Conservation (phyloP, 2,329 filamentous ascomycete species). For the Trichoderma polysporum region DNA sequence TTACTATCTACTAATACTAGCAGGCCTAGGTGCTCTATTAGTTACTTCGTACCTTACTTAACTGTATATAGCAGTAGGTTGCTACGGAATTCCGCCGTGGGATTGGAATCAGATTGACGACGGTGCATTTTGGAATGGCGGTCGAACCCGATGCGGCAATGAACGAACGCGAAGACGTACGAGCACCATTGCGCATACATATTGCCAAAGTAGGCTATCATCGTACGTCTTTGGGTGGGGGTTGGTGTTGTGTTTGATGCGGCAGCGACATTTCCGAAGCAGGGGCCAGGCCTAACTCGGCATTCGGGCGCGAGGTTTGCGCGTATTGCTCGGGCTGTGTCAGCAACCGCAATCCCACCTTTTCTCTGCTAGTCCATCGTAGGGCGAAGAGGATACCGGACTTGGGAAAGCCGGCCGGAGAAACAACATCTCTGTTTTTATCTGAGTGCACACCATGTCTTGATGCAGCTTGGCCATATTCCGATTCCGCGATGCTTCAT, state of each 20-base stretch:
- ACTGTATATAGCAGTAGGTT: not conserved
- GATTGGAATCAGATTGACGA: not conserved
- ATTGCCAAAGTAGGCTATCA: too few relatives aligned
- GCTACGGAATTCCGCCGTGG: not conserved
- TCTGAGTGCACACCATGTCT: not conserved
- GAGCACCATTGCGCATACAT: too few relatives aligned
- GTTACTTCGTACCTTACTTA: not conserved
- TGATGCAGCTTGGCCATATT: not conserved
- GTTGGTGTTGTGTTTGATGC: not conserved
- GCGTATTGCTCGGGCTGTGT: constrained; percentile 9
- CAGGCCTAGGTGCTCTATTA: not conserved
- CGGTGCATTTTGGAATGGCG: not conserved
- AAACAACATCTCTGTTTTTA: not conserved
- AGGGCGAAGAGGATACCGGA: too few relatives aligned
- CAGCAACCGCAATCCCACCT: too few relatives aligned
- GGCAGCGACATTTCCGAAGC: not conserved
- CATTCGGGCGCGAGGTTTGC: constrained; percentile 12
- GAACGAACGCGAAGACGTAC: not conserved
- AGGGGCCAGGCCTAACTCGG: constrained; percentile 1
- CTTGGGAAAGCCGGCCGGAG: too few relatives aligned
- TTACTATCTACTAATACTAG: not conserved
- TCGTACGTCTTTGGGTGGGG: not conserved
- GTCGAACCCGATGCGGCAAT: not conserved
- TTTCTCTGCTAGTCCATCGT: too few relatives aligned
- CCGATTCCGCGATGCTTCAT: not conserved